A percentile compares a stretch with the other conserved stretches of the same genome.
Evolutionary conservation across 495 filamentous ascomycete species (phyloP).

Genomic region (Annulohypoxylon maeteangense): DNA sequence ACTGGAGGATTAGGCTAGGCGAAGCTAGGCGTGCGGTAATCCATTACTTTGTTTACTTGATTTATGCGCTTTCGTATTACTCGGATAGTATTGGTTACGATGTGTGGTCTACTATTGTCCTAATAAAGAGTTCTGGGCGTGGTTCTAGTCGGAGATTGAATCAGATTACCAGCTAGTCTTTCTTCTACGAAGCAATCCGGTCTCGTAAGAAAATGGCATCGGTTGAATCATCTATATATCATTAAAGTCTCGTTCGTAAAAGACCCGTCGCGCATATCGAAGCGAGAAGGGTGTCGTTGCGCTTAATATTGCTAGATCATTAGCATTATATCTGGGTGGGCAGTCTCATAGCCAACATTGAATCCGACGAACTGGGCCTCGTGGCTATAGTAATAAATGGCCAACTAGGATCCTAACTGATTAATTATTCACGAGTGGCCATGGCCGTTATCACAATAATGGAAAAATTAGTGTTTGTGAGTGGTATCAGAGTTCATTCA

Average conservation of each 20-base stretch:
- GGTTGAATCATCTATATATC: no score
- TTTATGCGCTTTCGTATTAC: background rate
- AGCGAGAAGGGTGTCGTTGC: no score
- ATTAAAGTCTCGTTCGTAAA: no score
- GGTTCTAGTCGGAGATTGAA: background rate
- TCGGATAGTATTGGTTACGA: background rate
- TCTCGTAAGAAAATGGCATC: background rate
- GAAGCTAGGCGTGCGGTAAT: conserved; percentile 31
- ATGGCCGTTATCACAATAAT: background rate
- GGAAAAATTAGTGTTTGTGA: background rate
- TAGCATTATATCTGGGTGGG: background rate
- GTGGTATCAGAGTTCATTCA: conserved; percentile 31
- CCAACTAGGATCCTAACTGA: background rate
- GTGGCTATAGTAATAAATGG: background rate
- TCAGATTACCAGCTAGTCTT: background rate
- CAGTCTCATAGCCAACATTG: no score
- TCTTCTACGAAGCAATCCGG: background rate
- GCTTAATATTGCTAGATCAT: background rate
- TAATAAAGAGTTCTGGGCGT: background rate
- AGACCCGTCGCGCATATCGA: no score
- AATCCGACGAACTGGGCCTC: no score
- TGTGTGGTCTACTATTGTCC: background rate
- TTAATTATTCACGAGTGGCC: background rate
- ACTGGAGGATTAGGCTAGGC: conserved; percentile 16
- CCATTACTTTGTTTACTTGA: conserved; percentile 7